A percentile compares a stretch with the other conserved stretches of the same genome.
Conservation (phyloP, 768 basidiomycete species). For the Suillus sp. region DNA sequence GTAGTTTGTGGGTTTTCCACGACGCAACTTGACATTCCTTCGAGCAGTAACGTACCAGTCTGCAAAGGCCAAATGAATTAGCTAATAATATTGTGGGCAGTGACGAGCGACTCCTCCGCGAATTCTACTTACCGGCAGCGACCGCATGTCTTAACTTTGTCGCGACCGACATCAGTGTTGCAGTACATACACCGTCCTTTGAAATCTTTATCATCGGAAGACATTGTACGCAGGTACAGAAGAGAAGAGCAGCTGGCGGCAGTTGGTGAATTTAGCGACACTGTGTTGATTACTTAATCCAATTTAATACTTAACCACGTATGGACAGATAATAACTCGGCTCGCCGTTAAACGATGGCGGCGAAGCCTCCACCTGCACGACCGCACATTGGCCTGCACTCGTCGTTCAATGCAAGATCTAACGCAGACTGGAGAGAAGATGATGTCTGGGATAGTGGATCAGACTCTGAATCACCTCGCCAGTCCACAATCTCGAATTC, state of each 20-base stretch:
- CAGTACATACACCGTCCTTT: slow-evolving; percentile 31
- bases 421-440: slow-evolving; percentile 78
- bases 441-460: slow-evolving; percentile 84
- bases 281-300: slow-evolving; percentile 1
- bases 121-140: slow-evolving; percentile 25
- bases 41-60: slow-evolving; percentile 35
- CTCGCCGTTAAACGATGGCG: slow-evolving; percentile 38
- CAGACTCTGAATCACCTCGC: slow-evolving; percentile 73
- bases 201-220: slow-evolving; percentile 19
- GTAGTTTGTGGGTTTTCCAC: slow-evolving; percentile 32
- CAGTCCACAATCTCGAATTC: slow-evolving; percentile 52
- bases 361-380: slow-evolving; percentile 72
- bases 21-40: slow-evolving; percentile 31
- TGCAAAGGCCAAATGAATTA: slow-evolving; percentile 7
- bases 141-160: slow-evolving; percentile 29
- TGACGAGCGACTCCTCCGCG: not conserved
- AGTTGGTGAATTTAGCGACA: not conserved
- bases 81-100: not conserved
- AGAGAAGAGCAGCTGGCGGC: not conserved
- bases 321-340: slow-evolving; percentile 12
- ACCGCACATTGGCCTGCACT: slow-evolving; percentile 68
- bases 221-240: not conserved
- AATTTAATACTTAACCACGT: not conserved
- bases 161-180: slow-evolving; percentile 22
- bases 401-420: slow-evolving; percentile 46